phyloP scores from a whole-genome alignment of 2,329 filamentous ascomycete genomes.

The Ophiostoma sp. region DNA sequence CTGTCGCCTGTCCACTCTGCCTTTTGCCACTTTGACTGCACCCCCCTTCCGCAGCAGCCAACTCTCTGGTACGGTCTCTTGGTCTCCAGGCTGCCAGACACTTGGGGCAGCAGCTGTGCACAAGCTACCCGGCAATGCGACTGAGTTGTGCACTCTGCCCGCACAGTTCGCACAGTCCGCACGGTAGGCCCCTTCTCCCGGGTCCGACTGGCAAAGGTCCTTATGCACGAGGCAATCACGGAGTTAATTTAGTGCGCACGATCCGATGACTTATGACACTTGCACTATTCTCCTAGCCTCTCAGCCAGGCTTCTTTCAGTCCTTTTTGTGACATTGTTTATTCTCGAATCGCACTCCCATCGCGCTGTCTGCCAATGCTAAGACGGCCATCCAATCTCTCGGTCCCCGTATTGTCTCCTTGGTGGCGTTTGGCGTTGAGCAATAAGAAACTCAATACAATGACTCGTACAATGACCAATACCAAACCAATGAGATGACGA shows the following conservation, averaged over 20 bases:
- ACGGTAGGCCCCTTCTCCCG: neutral
- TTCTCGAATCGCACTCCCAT: too few species aligned
- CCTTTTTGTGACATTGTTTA: too few species aligned
- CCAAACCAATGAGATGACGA: neutral
- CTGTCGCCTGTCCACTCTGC: neutral
- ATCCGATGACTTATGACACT: neutral
- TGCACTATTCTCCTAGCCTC: slow-evolving; percentile 7
- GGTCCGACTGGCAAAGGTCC: neutral
- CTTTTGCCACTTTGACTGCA: neutral
- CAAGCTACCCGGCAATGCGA: neutral
- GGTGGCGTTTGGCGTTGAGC: neutral
- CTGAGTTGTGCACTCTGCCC: too few species aligned
- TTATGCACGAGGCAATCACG: neutral
- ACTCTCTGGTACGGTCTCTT: neutral
- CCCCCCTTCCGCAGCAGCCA: neutral
- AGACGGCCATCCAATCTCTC: too few species aligned
- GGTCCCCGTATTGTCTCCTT: too few species aligned
- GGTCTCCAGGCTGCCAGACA: neutral
- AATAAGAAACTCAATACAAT: neutral
- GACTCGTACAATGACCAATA: neutral
- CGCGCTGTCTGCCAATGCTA: too few species aligned
- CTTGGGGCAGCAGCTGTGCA: neutral
- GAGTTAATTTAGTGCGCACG: neutral
- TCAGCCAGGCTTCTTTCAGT: neutral
- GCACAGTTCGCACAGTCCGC: neutral